phyloP scores from a whole-genome alignment of 352 stramenopile species.

The Phytophthora melonis region DNA sequence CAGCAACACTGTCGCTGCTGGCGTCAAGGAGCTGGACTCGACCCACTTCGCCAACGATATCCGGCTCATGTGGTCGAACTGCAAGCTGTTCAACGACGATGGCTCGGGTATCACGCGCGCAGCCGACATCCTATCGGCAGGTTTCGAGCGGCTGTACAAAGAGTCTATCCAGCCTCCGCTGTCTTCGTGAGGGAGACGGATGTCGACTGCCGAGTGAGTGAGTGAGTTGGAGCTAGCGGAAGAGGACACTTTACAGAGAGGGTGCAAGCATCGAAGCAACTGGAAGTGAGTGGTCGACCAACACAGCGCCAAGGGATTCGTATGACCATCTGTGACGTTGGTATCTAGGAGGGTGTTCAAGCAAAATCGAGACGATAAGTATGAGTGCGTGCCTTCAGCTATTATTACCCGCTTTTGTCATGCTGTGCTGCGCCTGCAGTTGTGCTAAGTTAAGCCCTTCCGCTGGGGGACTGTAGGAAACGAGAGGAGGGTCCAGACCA shows the following conservation, averaged over 20 bases:
- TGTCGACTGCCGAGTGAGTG: not conserved
- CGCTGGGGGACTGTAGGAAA: slow-evolving; percentile 9
- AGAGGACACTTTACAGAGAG: slow-evolving; percentile 14
- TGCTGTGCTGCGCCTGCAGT: slow-evolving; percentile 1
- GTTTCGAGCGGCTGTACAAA: slow-evolving; percentile 73
- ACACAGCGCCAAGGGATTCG: slow-evolving; percentile 15
- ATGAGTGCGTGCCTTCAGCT: slow-evolving; percentile 33
- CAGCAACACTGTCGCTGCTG: slow-evolving; percentile 34
- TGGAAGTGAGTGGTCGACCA: not conserved
- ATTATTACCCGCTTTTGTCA: slow-evolving; percentile 29
- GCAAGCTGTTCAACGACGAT: slow-evolving; percentile 88
- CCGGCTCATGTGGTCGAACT: slow-evolving; percentile 87
- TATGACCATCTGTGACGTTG: slow-evolving; percentile 28
- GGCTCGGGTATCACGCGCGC: slow-evolving; percentile 81
- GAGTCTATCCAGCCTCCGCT: slow-evolving; percentile 51
- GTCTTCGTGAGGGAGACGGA: slow-evolving; percentile 22
- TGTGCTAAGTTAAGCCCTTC: slow-evolving; percentile 38
- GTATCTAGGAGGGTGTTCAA: slow-evolving; percentile 30
- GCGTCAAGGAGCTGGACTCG: slow-evolving; percentile 55
- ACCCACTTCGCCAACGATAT: slow-evolving; percentile 77
- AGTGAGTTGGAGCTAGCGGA: slow-evolving; percentile 8
- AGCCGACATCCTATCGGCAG: slow-evolving; percentile 68
- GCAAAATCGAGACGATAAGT: slow-evolving; percentile 34
- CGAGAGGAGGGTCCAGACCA: not conserved
- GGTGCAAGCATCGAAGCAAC: slow-evolving; percentile 3